A percentile compares a stretch with the other conserved stretches of the same genome.
Evolutionary conservation across 1,139 yeast genomes (phyloP).

Genomic region (Arxiozyma heterogenica): DNA sequence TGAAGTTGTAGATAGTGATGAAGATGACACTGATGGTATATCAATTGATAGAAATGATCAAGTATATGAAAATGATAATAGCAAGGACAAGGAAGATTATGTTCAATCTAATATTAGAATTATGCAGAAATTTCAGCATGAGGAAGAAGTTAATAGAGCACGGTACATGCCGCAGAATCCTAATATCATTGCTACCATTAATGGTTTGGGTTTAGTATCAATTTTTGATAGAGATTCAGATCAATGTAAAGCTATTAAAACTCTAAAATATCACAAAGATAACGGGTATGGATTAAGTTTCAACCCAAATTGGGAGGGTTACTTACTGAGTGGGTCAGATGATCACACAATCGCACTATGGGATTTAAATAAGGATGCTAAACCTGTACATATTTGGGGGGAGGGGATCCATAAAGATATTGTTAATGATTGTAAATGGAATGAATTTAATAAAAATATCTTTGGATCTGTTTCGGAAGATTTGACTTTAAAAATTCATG

Average conservation of each 20-base stretch:
- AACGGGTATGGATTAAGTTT: slow-evolving; percentile 72
- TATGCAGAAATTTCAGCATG: slow-evolving; percentile 46
- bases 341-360: slow-evolving; percentile 54
- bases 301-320: slow-evolving; percentile 42
- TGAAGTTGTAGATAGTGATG: slow-evolving; percentile 14
- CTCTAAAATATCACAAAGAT: slow-evolving; percentile 45
- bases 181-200: slow-evolving; percentile 61
- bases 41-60: slow-evolving; percentile 5
- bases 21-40: slow-evolving; percentile 13
- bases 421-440: slow-evolving; percentile 73
- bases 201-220: slow-evolving; percentile 64
- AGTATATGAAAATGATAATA: slow-evolving; percentile 10
- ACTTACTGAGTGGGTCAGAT: slow-evolving; percentile 53
- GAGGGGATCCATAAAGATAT: slow-evolving; percentile 41
- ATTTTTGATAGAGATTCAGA: slow-evolving; percentile 46
- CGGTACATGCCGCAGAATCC: slow-evolving; percentile 72
- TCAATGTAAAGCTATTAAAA: slow-evolving; percentile 20
- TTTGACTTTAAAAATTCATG: slow-evolving; percentile 56
- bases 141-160: slow-evolving; percentile 69
- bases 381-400: slow-evolving; percentile 29
- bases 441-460: slow-evolving; percentile 38
- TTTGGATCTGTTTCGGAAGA: slow-evolving; percentile 73
- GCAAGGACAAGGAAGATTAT: slow-evolving; percentile 27
- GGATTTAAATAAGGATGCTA: slow-evolving; percentile 32
- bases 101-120: slow-evolving; percentile 50